Conservation (phyloP, 1,284 basidiomycete genomes). For the Malassezia arunalokei region DNA sequence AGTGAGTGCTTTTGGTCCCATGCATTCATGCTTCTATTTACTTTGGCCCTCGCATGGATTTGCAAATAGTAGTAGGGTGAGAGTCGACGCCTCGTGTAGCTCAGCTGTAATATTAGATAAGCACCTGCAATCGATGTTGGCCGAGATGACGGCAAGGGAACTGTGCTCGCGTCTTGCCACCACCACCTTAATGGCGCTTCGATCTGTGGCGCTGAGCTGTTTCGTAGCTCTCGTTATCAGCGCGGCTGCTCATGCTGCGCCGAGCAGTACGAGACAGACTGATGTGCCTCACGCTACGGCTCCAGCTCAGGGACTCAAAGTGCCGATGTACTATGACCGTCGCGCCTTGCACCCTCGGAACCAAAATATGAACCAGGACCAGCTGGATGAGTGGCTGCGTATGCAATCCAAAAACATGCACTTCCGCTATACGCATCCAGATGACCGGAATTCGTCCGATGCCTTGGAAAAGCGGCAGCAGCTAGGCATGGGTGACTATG, state of each 20-base stretch:
- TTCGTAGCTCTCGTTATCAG: neutral
- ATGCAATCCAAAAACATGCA: neutral
- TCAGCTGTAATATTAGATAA: too few relatives aligned
- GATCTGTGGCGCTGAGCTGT: neutral
- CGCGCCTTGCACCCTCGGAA: conserved; percentile 10
- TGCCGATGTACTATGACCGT: conserved; percentile 3
- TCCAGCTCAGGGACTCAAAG: neutral
- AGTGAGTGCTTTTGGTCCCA: too few relatives aligned
- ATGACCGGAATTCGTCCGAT: neutral
- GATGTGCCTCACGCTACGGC: neutral
- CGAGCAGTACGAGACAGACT: neutral
- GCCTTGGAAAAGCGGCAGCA: conserved; percentile 3
- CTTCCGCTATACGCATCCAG: conserved; percentile 5
- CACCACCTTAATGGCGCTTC: neutral
- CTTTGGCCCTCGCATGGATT: too few relatives aligned
- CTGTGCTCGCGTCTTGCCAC: too few relatives aligned
- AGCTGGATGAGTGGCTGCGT: conserved; percentile 5
- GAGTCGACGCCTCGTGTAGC: too few relatives aligned
- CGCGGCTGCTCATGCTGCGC: neutral
- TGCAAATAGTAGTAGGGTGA: too few relatives aligned
- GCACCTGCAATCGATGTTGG: too few relatives aligned
- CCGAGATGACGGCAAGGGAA: too few relatives aligned
- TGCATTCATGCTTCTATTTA: too few relatives aligned
- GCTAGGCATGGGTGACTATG: conserved; percentile 11
- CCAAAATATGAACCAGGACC: neutral